Percentiles rank a stretch among this genome's conserved stretches.
Evolutionary conservation across 768 basidiomycete genomes (phyloP).

Genomic region (Leccinellum albellum): DNA sequence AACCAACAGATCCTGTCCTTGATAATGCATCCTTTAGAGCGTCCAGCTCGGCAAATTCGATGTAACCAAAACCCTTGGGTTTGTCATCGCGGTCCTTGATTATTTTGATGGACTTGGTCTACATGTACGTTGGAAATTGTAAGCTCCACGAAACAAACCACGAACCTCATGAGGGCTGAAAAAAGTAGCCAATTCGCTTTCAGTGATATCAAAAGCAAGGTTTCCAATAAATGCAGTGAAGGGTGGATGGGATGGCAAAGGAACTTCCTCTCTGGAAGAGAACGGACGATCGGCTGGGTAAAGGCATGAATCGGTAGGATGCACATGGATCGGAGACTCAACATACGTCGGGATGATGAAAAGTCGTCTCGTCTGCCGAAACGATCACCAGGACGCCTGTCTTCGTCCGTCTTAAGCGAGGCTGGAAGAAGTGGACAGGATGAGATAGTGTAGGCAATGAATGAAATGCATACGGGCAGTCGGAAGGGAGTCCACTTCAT

Average conservation of each 20-base stretch:
- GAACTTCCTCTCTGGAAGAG: constrained; percentile 79
- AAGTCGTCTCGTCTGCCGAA: constrained; percentile 64
- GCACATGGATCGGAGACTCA: constrained; percentile 1
- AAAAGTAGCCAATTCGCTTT: constrained; percentile 76
- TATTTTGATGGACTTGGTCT: constrained; percentile 87
- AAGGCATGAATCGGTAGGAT: constrained; percentile 10
- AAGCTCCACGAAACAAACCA: not conserved
- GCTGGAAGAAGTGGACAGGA: constrained; percentile 40
- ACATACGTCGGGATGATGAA: constrained; percentile 56
- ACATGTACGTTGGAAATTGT: not conserved
- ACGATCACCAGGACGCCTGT: constrained; percentile 53
- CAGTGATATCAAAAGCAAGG: constrained; percentile 87
- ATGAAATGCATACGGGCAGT: constrained; percentile 74
- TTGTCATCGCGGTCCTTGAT: constrained; percentile 91
- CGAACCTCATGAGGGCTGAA: constrained; percentile 65
- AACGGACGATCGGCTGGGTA: constrained; percentile 53
- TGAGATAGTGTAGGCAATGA: constrained; percentile 9
- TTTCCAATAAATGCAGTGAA: constrained; percentile 98
- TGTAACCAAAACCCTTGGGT: constrained; percentile 97
- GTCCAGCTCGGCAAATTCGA: constrained; percentile 88
- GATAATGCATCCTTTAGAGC: constrained; percentile 80
- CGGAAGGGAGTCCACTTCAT: constrained; percentile 93
- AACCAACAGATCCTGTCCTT: constrained; percentile 65
- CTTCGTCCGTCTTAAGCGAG: constrained; percentile 66
- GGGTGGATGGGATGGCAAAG: constrained; percentile 92